A percentile compares a stretch with the other conserved stretches of the same genome.
These are phyloP conservation scores for Lecanicillium sp. DNA, from an alignment of 2,329 filamentous ascomycete genomes.

Conservation along the genomic window DNA sequence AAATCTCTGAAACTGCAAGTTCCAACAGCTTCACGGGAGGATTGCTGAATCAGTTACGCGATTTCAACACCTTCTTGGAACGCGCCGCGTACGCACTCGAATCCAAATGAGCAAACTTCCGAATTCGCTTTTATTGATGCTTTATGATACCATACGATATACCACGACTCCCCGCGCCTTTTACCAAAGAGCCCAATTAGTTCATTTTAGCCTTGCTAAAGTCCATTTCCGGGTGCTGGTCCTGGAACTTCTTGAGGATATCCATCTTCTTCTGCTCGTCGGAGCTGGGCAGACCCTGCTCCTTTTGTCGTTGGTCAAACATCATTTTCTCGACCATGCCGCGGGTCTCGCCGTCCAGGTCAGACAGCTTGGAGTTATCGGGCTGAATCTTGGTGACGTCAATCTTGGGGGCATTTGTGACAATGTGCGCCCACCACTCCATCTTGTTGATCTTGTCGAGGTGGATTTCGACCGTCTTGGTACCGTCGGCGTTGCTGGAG, in stretches of 20 bases:
- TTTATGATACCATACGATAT: background rate
- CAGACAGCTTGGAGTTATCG: slow-evolving; percentile 83
- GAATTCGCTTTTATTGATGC: slow-evolving; percentile 5
- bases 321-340: slow-evolving; percentile 99
- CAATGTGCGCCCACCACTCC: slow-evolving; percentile 96
- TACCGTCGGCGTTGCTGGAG: slow-evolving; percentile 60
- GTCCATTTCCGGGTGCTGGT: slow-evolving; percentile 65
- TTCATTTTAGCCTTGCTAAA: slow-evolving; percentile 62
- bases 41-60: slow-evolving; percentile 45
- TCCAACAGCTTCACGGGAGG: slow-evolving; percentile 40
- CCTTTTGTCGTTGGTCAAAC: slow-evolving; percentile 97
- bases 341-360: slow-evolving; percentile 89
- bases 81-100: slow-evolving; percentile 50
- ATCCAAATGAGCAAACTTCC: slow-evolving; percentile 21
- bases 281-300: slow-evolving; percentile 76
- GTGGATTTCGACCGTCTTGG: slow-evolving; percentile 64
- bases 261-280: slow-evolving; percentile 96
- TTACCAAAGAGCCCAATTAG: slow-evolving; percentile 20
- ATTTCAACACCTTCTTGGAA: slow-evolving; percentile 58
- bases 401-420: slow-evolving; percentile 80
- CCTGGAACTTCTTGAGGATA: slow-evolving; percentile 87
- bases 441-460: slow-evolving; percentile 95
- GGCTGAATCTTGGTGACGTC: slow-evolving; percentile 93
- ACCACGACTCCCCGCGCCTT: background rate
- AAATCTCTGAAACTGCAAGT: slow-evolving; percentile 45